These are phyloP conservation scores for Ascochyta pisi DNA, from an alignment of 2,329 filamentous ascomycete species.

Conservation along the genomic window DNA sequence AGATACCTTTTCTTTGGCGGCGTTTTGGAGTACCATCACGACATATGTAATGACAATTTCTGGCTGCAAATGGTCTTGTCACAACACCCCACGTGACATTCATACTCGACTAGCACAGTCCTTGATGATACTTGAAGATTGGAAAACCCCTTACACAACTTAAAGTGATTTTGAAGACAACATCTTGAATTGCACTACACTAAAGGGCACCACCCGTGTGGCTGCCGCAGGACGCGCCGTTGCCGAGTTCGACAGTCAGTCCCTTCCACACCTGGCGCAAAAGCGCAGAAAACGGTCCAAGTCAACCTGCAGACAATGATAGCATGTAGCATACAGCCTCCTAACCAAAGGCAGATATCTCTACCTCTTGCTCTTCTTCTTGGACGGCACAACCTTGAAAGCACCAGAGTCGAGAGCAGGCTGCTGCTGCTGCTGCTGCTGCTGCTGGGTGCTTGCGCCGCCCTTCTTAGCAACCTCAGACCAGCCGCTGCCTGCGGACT, in stretches of 20 bases:
- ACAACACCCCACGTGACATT: neutral
- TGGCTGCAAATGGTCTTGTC: neutral
- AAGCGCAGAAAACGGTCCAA: neutral
- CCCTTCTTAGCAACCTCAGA: conserved; percentile 98
- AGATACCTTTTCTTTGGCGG: neutral
- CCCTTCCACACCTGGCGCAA: neutral
- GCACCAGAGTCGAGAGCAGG: conserved; percentile 59
- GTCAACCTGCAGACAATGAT: neutral
- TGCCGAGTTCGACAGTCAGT: neutral
- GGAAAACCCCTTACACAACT: neutral
- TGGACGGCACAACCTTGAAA: conserved; percentile 89
- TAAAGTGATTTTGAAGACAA: neutral
- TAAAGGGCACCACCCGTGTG: neutral
- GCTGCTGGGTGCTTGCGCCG: conserved; percentile 61
- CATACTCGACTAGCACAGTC: no score
- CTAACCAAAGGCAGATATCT: conserved; percentile 8
- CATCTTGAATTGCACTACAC: neutral
- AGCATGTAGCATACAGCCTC: neutral
- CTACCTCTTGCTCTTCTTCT: conserved; percentile 77
- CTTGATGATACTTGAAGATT: neutral
- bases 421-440: conserved; percentile 36
- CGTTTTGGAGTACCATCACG: neutral
- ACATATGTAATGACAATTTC: neutral
- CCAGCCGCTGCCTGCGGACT: conserved; percentile 73
- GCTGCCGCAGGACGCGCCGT: neutral